Evolutionary conservation across 2,329 filamentous ascomycete genomes (phyloP).

Genomic region (Colletotrichum sp.): DNA sequence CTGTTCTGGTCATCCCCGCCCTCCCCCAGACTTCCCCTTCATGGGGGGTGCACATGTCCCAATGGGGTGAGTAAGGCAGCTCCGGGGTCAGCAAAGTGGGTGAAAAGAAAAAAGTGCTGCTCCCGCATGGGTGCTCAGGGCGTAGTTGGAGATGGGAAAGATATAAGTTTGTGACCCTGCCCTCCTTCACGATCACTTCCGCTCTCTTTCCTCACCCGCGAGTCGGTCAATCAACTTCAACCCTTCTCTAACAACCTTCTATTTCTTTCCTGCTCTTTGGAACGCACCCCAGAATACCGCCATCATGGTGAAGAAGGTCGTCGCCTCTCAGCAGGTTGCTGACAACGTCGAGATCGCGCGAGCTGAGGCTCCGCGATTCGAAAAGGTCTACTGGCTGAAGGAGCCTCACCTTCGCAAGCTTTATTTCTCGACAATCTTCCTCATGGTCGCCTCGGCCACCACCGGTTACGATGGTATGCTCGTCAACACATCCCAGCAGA

Average conservation of each 20-base stretch:
- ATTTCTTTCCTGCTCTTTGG: not conserved
- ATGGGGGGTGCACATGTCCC: conserved; percentile 3
- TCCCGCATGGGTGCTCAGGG: not conserved
- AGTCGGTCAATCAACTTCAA: conserved; percentile 16
- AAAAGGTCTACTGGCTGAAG: conserved; percentile 60
- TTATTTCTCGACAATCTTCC: conserved; percentile 56
- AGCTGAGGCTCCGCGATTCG: conserved; percentile 53
- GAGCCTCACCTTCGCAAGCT: conserved; percentile 62
- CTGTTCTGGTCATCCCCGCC: conserved; percentile 16
- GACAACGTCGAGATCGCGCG: conserved; percentile 43
- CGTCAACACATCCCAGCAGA: conserved; percentile 64
- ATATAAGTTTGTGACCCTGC: conserved; percentile 9
- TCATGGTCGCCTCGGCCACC: conserved; percentile 65
- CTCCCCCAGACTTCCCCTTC: conserved; percentile 7
- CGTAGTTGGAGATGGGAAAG: not conserved
- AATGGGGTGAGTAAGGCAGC: conserved; percentile 12
- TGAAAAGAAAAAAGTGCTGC: not conserved
- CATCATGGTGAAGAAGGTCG: conserved; percentile 18
- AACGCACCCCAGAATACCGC: not conserved
- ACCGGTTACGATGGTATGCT: conserved; percentile 68
- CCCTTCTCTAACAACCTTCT: not conserved
- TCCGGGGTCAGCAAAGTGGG: conserved; percentile 5
- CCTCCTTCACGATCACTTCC: not conserved
- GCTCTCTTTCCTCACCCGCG: conserved; percentile 6
- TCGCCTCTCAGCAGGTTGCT: conserved; percentile 22